Evolutionary conservation across 2,329 filamentous ascomycete genomes (phyloP), one percentile per base, ranked within the genome.

Genomic region (Tolypocladium capitatum): DNA sequence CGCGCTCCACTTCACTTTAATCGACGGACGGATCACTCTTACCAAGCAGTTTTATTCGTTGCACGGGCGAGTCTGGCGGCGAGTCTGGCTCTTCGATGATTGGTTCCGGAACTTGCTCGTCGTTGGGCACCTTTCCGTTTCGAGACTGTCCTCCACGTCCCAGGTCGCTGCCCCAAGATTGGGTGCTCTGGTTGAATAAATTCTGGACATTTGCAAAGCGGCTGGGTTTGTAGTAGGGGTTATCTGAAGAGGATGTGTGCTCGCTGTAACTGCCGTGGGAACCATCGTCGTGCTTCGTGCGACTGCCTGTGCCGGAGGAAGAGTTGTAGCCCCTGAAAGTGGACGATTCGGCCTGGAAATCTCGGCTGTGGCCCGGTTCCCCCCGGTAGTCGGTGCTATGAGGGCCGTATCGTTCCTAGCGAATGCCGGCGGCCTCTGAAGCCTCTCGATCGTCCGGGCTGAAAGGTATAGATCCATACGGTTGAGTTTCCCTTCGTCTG

Each of bases 31-130:
- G 18, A 18, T 42, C 8, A 21, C 2, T 50, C 59, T 49, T 55
- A 66, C 63, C 63, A 42, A 67, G 56, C 38, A 64, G 46, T 31
- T 58, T 58, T 4, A 56, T 50, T 24, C 45, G 45, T 14, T 43
- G 48, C 8, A 56, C 49, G 11, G 60, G 56, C 3, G 61, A 58
- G 7, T 49, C 45, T 6, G 54, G 44, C 3, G 58, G 48, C 14
- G 62, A 62, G 20, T 51, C 52, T 16, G 61, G 59, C 49, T 68
- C 65, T 41, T 68, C 65, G 30, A 66, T 56, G 31, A 63, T 62
- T 2, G 64, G 62, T 35, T 61, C 55, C 1, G 61, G 60, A 13
- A 62, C 49, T 14, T 49, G 48, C 11, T 61, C 52, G 34, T 52
- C 42, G 36, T 38, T 42, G 36, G 27, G 14, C n/a, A 31, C 28